Conservation (phyloP, 2,329 filamentous ascomycete genomes). For the Xylaria sp. region DNA sequence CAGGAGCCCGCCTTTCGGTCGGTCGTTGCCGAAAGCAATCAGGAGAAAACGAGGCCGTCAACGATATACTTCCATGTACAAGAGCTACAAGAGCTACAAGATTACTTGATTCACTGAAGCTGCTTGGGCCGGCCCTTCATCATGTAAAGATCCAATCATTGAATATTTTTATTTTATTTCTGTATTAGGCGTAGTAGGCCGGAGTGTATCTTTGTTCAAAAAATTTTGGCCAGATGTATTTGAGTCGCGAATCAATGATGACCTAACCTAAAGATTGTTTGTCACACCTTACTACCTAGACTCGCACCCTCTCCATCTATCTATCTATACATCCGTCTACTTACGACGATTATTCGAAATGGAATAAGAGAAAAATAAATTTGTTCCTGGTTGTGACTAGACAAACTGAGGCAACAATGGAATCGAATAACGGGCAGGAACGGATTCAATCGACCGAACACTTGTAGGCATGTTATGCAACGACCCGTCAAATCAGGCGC, state of each 20-base stretch:
- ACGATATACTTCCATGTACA: not conserved
- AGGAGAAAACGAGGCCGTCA: constrained; percentile 24
- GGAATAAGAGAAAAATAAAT: not conserved
- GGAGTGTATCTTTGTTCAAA: constrained; percentile 9
- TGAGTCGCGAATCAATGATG: constrained; percentile 11
- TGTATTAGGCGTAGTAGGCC: constrained; percentile 13
- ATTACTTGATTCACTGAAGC: constrained; percentile 3
- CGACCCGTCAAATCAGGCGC: constrained; percentile 52
- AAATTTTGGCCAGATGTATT: constrained; percentile 14
- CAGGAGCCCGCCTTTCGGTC: constrained; percentile 37
- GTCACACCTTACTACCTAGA: not conserved
- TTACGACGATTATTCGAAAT: no score
- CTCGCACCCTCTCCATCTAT: not conserved
- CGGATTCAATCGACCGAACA: constrained; percentile 47
- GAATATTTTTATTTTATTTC: no score
- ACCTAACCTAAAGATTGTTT: not conserved
- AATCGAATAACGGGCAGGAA: constrained; percentile 49
- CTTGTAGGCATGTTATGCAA: constrained; percentile 53
- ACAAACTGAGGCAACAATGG: constrained; percentile 39
- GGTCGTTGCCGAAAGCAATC: constrained; percentile 45
- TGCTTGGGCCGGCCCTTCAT: not conserved
- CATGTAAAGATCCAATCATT: not conserved
- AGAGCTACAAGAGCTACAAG: not conserved
- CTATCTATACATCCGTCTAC: no score
- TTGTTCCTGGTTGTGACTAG: not conserved